Evolutionary conservation across 2,329 filamentous ascomycete species (phyloP).

Genomic region (Akanthomyces lecanii): DNA sequence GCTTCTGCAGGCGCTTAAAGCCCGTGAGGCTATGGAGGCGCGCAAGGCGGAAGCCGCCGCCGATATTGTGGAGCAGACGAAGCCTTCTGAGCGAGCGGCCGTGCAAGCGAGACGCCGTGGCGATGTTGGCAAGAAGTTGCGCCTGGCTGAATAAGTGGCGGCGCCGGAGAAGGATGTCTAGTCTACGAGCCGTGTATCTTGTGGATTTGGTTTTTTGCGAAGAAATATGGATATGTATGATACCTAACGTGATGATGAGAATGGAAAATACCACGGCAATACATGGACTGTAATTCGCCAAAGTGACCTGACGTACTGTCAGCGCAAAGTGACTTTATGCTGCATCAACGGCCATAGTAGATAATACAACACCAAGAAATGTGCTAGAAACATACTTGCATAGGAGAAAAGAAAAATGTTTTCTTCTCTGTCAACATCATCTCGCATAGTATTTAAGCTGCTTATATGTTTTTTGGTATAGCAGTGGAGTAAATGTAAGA

Average conservation of each 20-base stretch:
- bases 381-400: too few species aligned
- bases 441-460: too few species aligned
- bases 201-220: background rate
- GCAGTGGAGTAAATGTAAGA: too few species aligned
- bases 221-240: background rate
- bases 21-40: slow-evolving; percentile 36
- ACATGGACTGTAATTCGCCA: background rate
- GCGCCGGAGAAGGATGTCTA: background rate
- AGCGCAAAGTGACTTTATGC: too few species aligned
- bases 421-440: too few species aligned
- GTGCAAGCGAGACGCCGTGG: slow-evolving; percentile 52
- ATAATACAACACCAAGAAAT: too few species aligned
- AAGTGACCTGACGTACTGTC: too few species aligned
- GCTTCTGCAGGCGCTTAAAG: slow-evolving; percentile 82
- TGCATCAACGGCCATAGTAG: too few species aligned
- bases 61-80: slow-evolving; percentile 47
- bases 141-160: slow-evolving; percentile 25
- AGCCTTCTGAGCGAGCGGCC: slow-evolving; percentile 55
- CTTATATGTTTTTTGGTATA: too few species aligned
- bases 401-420: too few species aligned
- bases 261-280: background rate
- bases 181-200: background rate
- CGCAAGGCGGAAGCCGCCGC: slow-evolving; percentile 48
- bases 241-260: background rate
- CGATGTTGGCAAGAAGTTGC: slow-evolving; percentile 72